These are phyloP conservation scores for Vigna reflexopilosa DNA, from an alignment of 306 rosid species.

Conservation along the genomic window DNA sequence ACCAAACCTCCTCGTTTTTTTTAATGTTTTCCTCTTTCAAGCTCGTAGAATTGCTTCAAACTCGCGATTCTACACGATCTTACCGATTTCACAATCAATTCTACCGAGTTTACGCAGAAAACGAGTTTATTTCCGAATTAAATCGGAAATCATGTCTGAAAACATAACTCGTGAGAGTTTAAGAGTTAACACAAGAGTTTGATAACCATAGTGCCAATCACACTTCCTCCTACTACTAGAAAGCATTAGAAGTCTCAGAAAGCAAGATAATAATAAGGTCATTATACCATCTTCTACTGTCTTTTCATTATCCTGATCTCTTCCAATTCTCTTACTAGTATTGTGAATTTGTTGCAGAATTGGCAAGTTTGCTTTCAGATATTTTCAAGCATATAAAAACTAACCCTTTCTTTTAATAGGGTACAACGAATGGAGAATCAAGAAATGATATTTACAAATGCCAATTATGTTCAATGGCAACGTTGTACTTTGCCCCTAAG, in stretches of 20 bases:
- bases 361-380: slow-evolving; percentile 9
- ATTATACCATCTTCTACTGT: slow-evolving; percentile 7
- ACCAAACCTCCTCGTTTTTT: no score
- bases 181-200: no score
- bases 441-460: slow-evolving; percentile 39
- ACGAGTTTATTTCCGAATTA: no score
- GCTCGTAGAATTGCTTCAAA: no score
- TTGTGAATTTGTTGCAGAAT: background rate
- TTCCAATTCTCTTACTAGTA: background rate
- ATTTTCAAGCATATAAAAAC: slow-evolving; percentile 15
- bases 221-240: no score
- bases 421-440: slow-evolving; percentile 27
- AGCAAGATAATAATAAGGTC: slow-evolving; percentile 48
- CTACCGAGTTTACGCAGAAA: no score
- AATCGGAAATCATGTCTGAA: no score
- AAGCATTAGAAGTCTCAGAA: slow-evolving; percentile 46
- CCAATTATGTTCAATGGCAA: slow-evolving; percentile 53
- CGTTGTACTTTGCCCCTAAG: slow-evolving; percentile 46
- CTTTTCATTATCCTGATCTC: slow-evolving; percentile 3
- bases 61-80: no score
- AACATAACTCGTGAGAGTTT: no score
- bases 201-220: no score
- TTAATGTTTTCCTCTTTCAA: no score
- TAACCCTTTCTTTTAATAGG: slow-evolving; percentile 50
- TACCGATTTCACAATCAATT: no score